phyloP scores from a whole-genome alignment of 1,139 yeast genomes.

The Candida sojae region DNA sequence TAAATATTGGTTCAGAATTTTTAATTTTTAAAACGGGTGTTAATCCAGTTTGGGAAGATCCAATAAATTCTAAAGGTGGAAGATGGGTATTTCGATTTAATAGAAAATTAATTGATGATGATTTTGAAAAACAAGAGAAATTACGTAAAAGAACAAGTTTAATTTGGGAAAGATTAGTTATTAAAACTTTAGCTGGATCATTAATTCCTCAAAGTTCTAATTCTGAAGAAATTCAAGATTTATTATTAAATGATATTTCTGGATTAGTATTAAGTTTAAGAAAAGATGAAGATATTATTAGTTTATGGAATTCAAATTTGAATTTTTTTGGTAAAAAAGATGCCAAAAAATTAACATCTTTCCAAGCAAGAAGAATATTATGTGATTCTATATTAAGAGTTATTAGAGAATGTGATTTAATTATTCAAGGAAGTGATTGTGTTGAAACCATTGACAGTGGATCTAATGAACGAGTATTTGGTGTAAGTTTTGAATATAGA shows the following conservation, averaged over 20 bases:
- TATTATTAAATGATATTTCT: slow-evolving; percentile 46
- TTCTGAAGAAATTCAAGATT: slow-evolving; percentile 33
- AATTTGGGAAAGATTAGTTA: slow-evolving; percentile 55
- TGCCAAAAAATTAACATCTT: slow-evolving; percentile 38
- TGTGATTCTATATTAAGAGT: slow-evolving; percentile 50
- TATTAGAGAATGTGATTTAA: slow-evolving; percentile 50
- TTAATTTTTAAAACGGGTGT: slow-evolving; percentile 64
- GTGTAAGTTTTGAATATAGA: slow-evolving; percentile 50
- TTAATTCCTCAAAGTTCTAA: slow-evolving; percentile 34
- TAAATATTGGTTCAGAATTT: slow-evolving; percentile 58
- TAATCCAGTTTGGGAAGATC: slow-evolving; percentile 75
- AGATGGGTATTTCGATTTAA: slow-evolving; percentile 62
- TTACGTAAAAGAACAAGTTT: slow-evolving; percentile 42
- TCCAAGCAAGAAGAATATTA: slow-evolving; percentile 50
- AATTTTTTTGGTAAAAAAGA: slow-evolving; percentile 26
- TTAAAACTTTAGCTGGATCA: slow-evolving; percentile 47
- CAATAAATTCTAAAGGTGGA: slow-evolving; percentile 63
- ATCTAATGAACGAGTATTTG: slow-evolving; percentile 42
- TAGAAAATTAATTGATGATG: slow-evolving; percentile 24
- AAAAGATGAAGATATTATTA: slow-evolving; percentile 51
- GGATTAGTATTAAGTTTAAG: slow-evolving; percentile 56
- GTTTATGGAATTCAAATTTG: slow-evolving; percentile 56
- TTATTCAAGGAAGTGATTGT: slow-evolving; percentile 35
- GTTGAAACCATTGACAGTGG: slow-evolving; percentile 35
- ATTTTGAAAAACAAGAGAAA: slow-evolving; percentile 11